Conservation (phyloP, 2,329 filamentous ascomycete species). For the Penicillium italicum region DNA sequence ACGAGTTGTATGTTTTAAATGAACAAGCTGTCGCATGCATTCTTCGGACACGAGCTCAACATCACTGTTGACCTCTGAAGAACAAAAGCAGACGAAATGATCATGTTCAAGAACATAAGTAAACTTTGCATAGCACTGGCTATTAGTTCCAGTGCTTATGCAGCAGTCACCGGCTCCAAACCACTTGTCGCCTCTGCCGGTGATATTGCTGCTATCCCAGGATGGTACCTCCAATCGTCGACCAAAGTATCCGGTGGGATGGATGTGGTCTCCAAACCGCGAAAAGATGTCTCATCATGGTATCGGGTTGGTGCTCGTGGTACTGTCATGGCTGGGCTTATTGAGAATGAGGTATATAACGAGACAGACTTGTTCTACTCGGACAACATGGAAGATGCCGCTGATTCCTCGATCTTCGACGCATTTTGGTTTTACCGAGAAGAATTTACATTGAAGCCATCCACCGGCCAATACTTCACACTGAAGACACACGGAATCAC, state of each 20-base stretch:
- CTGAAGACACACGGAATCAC: conserved; percentile 59
- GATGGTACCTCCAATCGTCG: conserved; percentile 52
- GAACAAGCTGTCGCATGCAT: not conserved
- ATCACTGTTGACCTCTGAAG: not conserved
- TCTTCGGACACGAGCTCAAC: not conserved
- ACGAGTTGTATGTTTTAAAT: not conserved
- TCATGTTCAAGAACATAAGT: not conserved
- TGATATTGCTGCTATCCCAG: conserved; percentile 27
- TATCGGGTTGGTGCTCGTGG: conserved; percentile 49
- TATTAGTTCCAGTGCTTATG: not conserved
- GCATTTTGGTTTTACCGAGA: conserved; percentile 59
- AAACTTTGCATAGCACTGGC: not conserved
- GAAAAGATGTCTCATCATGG: conserved; percentile 51
- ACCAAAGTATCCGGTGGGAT: conserved; percentile 38
- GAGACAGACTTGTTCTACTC: conserved; percentile 57
- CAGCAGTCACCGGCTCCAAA: not conserved
- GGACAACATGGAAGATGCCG: conserved; percentile 42
- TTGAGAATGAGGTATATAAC: conserved; percentile 52
- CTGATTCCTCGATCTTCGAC: conserved; percentile 48
- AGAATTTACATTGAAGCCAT: conserved; percentile 46
- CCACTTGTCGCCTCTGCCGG: conserved; percentile 25
- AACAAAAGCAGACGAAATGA: not conserved
- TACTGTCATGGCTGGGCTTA: conserved; percentile 57
- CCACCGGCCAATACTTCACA: conserved; percentile 46
- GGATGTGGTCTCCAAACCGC: conserved; percentile 41